Base-by-base conservation (phyloP, 495 filamentous ascomycete genomes). In the Penicillium soppii region DNA sequence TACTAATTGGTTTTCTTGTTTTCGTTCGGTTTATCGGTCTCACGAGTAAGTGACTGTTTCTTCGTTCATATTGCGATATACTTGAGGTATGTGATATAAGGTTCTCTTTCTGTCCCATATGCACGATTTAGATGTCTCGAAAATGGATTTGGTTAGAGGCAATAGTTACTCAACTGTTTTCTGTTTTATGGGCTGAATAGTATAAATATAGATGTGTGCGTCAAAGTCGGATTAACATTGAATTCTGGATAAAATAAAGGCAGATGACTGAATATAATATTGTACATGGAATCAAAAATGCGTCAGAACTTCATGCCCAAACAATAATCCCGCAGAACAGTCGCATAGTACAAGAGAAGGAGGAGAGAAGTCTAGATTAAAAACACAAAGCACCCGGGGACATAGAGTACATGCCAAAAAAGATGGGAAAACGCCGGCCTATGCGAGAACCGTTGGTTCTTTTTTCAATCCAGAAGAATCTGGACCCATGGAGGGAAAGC, bases 371-470 rank as follows among this genome's bases (percentile, higher is more conserved):
- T 47, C 27, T 26, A 43, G 47, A 51, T 39, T 30, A 50, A 26
- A 52, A 54, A 56, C 22, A 54, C 37, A 54, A 30, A 45, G 22
- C 16, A 40, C 36, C 41, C 25, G 26, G 47, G 47, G 4, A 41
- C 59, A 57, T 54, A 39, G 33, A 57, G 57, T 50, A 62, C 37
- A 42, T 30, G 30, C 36, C 57, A 27, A 53, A 48, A 43, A 54
- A 61, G 33, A 63, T 39, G 21, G 30, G 32, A 56, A 43, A 58
- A 66, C 62, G 62, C 62, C 62, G 47, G 46, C 59, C 57, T 39
- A 63, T 66, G 62, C 62, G 43, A 63, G 37, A 46, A 58, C 56
- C 22, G 49, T 48, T 52, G 56, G 29, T 32, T 32, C 15, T 45
- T 22, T 53, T 56, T 52, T 54, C 56, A 51, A 42, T 52, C 41